phyloP scores from a whole-genome alignment of 352 stramenopile species.

The Pythium aquatile region DNA sequence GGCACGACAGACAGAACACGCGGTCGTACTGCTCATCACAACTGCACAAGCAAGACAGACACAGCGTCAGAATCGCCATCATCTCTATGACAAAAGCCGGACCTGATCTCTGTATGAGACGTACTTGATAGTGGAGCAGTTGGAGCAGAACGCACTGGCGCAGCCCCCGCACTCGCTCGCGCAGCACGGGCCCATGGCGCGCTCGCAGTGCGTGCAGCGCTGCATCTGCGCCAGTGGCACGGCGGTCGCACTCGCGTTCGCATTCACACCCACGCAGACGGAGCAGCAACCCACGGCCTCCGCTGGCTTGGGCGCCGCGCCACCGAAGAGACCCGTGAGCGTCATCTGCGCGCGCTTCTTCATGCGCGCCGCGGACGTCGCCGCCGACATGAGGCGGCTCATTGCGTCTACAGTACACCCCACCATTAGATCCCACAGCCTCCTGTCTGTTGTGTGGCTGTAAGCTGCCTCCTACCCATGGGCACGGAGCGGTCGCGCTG shows the following conservation, averaged over 20 bases:
- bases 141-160: slow-evolving; percentile 55
- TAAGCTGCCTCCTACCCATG: slow-evolving; percentile 38
- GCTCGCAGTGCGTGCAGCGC: slow-evolving; percentile 66
- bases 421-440: slow-evolving; percentile 1
- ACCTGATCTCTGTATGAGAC: slow-evolving; percentile 9
- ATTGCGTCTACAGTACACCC: slow-evolving; percentile 47
- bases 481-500: slow-evolving; percentile 66
- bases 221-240: slow-evolving; percentile 21
- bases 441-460: not conserved
- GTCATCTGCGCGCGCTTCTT: slow-evolving; percentile 58
- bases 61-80: not conserved
- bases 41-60: slow-evolving; percentile 22
- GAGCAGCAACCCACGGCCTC: slow-evolving; percentile 30
- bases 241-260: slow-evolving; percentile 17
- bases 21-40: slow-evolving; percentile 79
- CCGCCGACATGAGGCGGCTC: slow-evolving; percentile 75
- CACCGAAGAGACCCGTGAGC: slow-evolving; percentile 32
- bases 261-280: slow-evolving; percentile 35
- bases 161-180: slow-evolving; percentile 57
- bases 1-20: slow-evolving; percentile 75
- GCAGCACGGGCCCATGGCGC: slow-evolving; percentile 58
- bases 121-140: slow-evolving; percentile 85
- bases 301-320: slow-evolving; percentile 1
- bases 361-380: slow-evolving; percentile 63
- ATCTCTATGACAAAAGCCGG: not conserved